Evolutionary conservation across 2,329 filamentous ascomycete species (phyloP), one percentile per base, ranked within the genome.

Genomic region (Fusarium mangiferae): DNA sequence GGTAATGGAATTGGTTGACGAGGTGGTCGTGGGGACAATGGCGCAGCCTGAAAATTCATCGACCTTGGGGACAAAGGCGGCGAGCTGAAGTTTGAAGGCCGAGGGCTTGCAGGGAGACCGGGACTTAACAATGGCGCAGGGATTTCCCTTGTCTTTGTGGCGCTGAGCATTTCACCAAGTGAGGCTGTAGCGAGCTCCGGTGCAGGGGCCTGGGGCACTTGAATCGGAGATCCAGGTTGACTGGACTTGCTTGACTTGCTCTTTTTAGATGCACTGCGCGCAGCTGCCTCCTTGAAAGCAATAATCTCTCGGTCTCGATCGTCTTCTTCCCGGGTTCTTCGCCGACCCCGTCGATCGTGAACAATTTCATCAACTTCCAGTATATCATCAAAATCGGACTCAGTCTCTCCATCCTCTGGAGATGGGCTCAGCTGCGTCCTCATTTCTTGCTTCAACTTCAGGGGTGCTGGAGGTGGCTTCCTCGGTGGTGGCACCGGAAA

Each of bases 271-370:
- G 90, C 84, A 81, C 93, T 95, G 66, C 92, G 88, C 35, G 88
- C 87, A 78, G 94, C 92, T 18, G 92, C 89, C 77, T 95, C 91
- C 78, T 90, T 88, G 52, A 89, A 80, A 3, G 89, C 90, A n/a
- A 91, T 81, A 20, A 90, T 86, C 79, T 96, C 94, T 54, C 95
- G 90, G 62, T 94, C 89, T 62, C 88, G 88, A 75, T 98, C 94
- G 78, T 98, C 95, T 70, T 98, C 94, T 80, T 96, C 94, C 59
- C 95, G 89, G 6, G 95, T 98, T 81, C 93, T 94, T 76, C 94
- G 88, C 67, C 95, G 90, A 14, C 95, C 96, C 70, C 95, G 89
- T 59, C 90, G 85, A 18, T 88, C 85, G 41, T 88, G 83, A 0
- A 88, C 85, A 56, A 91, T 85, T 72, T 93, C 91, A 49, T 92